A percentile compares a stretch with the other conserved stretches of the same genome.
These are phyloP conservation scores for Lentinula novae-zelandiae DNA, from an alignment of 1,284 basidiomycete genomes.

Conservation along the genomic window DNA sequence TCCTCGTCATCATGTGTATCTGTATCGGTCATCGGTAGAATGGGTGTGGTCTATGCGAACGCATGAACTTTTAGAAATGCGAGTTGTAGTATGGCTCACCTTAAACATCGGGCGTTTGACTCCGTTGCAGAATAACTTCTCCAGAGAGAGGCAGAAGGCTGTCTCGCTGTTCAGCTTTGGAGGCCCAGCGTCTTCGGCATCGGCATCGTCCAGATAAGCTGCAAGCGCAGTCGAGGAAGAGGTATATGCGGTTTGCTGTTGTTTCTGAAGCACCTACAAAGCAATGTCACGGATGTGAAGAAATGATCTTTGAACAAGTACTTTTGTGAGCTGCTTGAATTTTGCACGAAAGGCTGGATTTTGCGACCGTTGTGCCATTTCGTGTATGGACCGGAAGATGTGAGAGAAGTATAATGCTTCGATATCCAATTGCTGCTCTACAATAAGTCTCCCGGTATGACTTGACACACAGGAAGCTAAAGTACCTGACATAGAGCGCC, in stretches of 20 bases:
- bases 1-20: constrained; percentile 26
- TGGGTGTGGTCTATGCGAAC: constrained; percentile 10
- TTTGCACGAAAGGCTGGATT: constrained; percentile 41
- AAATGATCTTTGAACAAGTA: constrained; percentile 22
- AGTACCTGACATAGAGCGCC: constrained; percentile 59
- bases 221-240: constrained; percentile 21
- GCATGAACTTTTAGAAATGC: background rate
- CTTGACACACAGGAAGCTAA: background rate
- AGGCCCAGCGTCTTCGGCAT: background rate
- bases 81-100: constrained; percentile 29
- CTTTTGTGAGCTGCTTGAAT: constrained; percentile 46
- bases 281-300: background rate
- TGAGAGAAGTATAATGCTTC: constrained; percentile 48
- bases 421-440: constrained; percentile 50
- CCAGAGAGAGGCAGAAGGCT: constrained; percentile 42
- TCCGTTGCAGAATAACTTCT: constrained; percentile 40
- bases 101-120: constrained; percentile 47
- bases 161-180: constrained; percentile 28
- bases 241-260: constrained; percentile 9
- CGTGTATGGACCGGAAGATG: constrained; percentile 47
- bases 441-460: background rate
- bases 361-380: constrained; percentile 50
- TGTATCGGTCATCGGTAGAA: constrained; percentile 8
- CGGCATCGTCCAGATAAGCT: constrained; percentile 15
- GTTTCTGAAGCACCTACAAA: constrained; percentile 16